phyloP scores from a whole-genome alignment of 2,329 filamentous ascomycete species.

The Fusarium albidum region DNA sequence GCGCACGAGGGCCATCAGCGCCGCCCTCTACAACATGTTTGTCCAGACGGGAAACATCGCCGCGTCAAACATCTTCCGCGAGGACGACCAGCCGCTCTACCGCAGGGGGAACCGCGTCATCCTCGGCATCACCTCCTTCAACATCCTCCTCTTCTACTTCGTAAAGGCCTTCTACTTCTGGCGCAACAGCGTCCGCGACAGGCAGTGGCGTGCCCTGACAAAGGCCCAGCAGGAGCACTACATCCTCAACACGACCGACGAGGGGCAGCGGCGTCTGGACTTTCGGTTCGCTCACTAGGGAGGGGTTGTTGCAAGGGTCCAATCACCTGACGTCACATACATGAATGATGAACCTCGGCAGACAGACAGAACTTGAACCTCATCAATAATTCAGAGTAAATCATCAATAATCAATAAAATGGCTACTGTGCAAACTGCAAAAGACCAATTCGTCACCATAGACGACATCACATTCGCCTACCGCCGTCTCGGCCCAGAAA shows the following conservation, averaged over 20 bases:
- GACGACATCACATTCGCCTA: slow-evolving; percentile 44
- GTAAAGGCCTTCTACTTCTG: slow-evolving; percentile 58
- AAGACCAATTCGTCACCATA: slow-evolving; percentile 42
- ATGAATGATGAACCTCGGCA: too few species aligned
- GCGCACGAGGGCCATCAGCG: slow-evolving; percentile 67
- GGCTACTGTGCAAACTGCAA: slow-evolving; percentile 42
- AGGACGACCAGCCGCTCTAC: slow-evolving; percentile 64
- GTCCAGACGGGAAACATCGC: slow-evolving; percentile 56
- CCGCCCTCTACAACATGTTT: slow-evolving; percentile 68
- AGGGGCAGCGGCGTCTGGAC: slow-evolving; percentile 63
- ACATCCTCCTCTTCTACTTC: slow-evolving; percentile 54
- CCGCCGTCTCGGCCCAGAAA: slow-evolving; percentile 39
- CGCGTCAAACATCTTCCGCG: slow-evolving; percentile 51
- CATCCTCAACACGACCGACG: slow-evolving; percentile 56
- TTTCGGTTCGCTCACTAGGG: slow-evolving; percentile 59
- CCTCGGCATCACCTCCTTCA: slow-evolving; percentile 56
- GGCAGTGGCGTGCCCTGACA: slow-evolving; percentile 53
- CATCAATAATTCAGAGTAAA: too few species aligned
- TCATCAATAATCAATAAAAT: slow-evolving; percentile 28
- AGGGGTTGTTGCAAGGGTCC: too few species aligned
- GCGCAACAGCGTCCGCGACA: slow-evolving; percentile 54
- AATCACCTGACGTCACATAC: too few species aligned
- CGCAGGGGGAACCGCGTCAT: slow-evolving; percentile 58
- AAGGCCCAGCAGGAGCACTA: slow-evolving; percentile 58
- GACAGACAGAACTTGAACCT: too few species aligned